Percentiles rank a stretch among this genome's conserved stretches.
These are phyloP conservation scores for Pythium phragmiticola DNA, from an alignment of 352 stramenopile genomes.

Conservation along the genomic window DNA sequence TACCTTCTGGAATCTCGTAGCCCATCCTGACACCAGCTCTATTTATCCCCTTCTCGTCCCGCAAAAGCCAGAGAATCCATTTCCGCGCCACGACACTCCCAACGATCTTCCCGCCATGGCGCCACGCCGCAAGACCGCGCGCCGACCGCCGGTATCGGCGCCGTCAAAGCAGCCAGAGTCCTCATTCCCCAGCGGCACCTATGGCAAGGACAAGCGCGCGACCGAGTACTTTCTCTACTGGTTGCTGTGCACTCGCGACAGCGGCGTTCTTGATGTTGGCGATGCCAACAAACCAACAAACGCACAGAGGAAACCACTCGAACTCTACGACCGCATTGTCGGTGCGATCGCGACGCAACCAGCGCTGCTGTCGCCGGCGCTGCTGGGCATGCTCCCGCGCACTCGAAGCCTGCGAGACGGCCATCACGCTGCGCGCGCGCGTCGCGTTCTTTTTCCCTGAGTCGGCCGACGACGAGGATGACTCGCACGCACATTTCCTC, in stretches of 20 bases:
- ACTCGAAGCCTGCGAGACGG: conserved; percentile 12
- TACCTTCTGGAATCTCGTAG: too few species aligned
- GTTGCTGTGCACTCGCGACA: background rate
- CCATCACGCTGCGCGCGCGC: conserved; percentile 11
- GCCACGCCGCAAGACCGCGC: too few species aligned
- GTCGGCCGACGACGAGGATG: background rate
- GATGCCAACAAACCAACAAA: background rate
- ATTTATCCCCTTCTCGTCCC: too few species aligned
- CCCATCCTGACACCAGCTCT: too few species aligned
- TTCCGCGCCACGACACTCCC: too few species aligned
- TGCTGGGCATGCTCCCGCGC: conserved; percentile 4
- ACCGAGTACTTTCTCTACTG: conserved; percentile 7
- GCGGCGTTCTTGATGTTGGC: background rate
- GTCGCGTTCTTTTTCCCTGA: conserved; percentile 6
- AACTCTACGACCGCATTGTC: conserved; percentile 10
- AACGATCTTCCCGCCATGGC: too few species aligned
- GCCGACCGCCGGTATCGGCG: too few species aligned
- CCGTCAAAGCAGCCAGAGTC: too few species aligned
- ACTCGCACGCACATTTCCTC: conserved; percentile 12
- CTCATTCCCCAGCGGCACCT: conserved; percentile 7
- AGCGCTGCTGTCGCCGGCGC: conserved; percentile 5
- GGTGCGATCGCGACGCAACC: background rate
- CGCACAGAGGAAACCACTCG: background rate
- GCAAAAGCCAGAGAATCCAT: too few species aligned
- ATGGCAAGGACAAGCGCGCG: conserved; percentile 12